Conservation (phyloP, 202 grass and related monocot species). For the Dendrocalamus latiflorus region DNA sequence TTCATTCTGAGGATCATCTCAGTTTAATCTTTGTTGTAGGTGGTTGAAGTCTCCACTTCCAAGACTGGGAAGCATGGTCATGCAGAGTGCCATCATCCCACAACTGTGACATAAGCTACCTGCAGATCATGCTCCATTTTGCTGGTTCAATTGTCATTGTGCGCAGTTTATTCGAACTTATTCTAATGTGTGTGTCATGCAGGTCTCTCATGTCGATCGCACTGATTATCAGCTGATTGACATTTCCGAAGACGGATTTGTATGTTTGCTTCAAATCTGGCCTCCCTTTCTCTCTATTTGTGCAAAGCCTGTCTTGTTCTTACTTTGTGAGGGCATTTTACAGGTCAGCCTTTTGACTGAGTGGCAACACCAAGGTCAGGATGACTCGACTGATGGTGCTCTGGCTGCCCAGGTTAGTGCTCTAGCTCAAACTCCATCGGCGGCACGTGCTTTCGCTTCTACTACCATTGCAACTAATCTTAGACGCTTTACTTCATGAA, state of each 20-base stretch:
- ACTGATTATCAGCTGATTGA: slow-evolving; percentile 72
- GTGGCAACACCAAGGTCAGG: slow-evolving; percentile 53
- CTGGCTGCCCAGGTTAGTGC: slow-evolving; percentile 36
- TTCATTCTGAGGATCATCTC: neutral
- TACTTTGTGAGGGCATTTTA: neutral
- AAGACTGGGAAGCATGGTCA: slow-evolving; percentile 88
- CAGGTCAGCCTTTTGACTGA: slow-evolving; percentile 71
- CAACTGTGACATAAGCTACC: slow-evolving; percentile 58
- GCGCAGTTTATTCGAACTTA: neutral
- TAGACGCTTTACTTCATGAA: neutral
- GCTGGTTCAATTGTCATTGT: neutral
- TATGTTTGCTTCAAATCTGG: slow-evolving; percentile 5
- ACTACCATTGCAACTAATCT: neutral
- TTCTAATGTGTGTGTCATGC: neutral
- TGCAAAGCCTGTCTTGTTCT: neutral
- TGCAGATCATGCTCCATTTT: neutral
- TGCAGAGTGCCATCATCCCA: slow-evolving; percentile 77
- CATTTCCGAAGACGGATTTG: slow-evolving; percentile 67
- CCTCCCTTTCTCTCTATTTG: neutral
- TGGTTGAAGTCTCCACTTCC: slow-evolving; percentile 77
- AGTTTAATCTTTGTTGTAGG: slow-evolving; percentile 25
- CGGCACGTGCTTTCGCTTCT: neutral
- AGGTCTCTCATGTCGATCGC: slow-evolving; percentile 53
- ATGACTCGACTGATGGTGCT: slow-evolving; percentile 52
- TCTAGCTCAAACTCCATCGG: neutral